Conservation (phyloP, 345 rosid genomes). For the Crucihimalaya himalaica region DNA sequence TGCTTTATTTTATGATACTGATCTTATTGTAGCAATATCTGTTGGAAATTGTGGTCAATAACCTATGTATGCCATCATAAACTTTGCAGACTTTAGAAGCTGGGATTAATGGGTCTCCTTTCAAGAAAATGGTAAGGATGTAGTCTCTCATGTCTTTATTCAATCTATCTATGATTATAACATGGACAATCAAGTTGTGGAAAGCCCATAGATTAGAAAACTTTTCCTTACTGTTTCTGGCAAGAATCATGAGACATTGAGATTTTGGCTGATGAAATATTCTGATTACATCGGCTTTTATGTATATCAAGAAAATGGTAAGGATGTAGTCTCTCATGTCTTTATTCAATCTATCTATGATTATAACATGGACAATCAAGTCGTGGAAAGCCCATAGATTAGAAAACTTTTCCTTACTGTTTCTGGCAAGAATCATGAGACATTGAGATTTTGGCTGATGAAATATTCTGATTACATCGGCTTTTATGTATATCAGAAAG, state of each 20-base stretch:
- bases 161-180: not conserved
- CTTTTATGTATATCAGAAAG: conserved; percentile 49
- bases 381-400: not conserved
- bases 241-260: not conserved
- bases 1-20: not conserved
- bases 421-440: not conserved
- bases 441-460: conserved; percentile 5
- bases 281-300: not conserved
- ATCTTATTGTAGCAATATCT: not conserved
- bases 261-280: conserved; percentile 1
- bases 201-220: not conserved
- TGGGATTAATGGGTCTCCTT: conserved; percentile 47
- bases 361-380: not conserved
- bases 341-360: not conserved
- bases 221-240: not conserved
- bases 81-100: conserved; percentile 50
- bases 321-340: not conserved
- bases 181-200: not conserved
- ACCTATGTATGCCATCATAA: not conserved
- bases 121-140: conserved; percentile 68
- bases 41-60: not conserved
- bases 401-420: not conserved
- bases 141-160: not conserved
- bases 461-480: not conserved
- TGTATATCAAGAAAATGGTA: conserved; percentile 55